Base-by-base conservation (phyloP, 2,329 filamentous ascomycete genomes). In the Colletotrichum sp. region DNA sequence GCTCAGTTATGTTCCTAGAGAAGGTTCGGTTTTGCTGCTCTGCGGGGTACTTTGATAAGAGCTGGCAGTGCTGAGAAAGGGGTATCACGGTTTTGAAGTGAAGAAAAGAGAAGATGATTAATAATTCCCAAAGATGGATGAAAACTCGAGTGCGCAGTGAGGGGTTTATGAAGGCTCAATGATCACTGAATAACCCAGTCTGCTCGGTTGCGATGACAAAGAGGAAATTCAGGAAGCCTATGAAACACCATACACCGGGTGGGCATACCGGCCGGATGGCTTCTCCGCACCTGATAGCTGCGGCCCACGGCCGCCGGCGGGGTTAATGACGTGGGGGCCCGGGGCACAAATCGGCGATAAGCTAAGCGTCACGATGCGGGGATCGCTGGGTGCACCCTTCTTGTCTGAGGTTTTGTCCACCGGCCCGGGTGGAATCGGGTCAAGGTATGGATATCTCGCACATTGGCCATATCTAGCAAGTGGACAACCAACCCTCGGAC, bases 271-370 rank as follows among this genome's bases (percentile, higher is more conserved):
- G 67, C 44, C 44, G 44, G 59, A 70, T 44, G 24, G 57, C 67
- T 70, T 62, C 67, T 74, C 66, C 71, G 71, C 71, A 70, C 32
- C 65, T 62, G 67, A 69, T 30, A 69, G 32, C 52, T 62, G 52
- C 63, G 15, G 63, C 34, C 57, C 30, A 57, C 59, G 59, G 71
- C 71, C n/a, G 44, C n/a, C 44, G 30, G 28, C 59, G 30, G 72
- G 67, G 72, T 62, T 49, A 60, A 67, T 67, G 72, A 75, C 68
- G 72, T 75, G 72, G 68, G 49, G 69, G 66, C 44, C 62, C 34
- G 62, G 34, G 16, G 28, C 62, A 28, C 28, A 16, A 52, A 71
- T 75, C 72, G 72, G 72, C 62, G 72, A 71, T 75, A 75, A 75
- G 72, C 18, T 18, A 18, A 30, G 34, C 24, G 24, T 28, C 16